Evolutionary conservation across 805 yeast species (phyloP).

Genomic region (Nakazawaea wyomingensis): DNA sequence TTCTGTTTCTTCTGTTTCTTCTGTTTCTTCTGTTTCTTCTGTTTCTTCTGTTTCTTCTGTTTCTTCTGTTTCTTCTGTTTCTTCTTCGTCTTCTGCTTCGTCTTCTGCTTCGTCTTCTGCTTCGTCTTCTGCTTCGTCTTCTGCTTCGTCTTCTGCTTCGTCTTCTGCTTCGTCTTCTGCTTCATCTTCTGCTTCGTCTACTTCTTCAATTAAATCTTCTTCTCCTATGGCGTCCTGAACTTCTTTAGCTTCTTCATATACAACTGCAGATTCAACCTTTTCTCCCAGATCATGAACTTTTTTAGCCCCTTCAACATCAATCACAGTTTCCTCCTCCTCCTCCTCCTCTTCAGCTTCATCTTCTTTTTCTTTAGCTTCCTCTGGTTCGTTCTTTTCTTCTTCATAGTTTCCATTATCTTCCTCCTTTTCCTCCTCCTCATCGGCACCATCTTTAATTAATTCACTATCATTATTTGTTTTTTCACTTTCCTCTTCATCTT

Average conservation of each 20-base stretch:
- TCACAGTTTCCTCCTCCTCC: slow-evolving; percentile 1
- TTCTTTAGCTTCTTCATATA: background rate
- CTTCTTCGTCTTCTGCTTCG: background rate
- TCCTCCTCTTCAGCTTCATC: slow-evolving; percentile 4
- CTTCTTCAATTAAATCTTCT: slow-evolving; percentile 2
- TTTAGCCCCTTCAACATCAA: slow-evolving; percentile 8
- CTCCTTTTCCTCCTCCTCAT: slow-evolving; percentile 4
- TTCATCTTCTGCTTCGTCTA: slow-evolving; percentile 4
- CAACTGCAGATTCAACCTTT: background rate
- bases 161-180: slow-evolving; percentile 1
- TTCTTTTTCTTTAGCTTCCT: slow-evolving; percentile 4
- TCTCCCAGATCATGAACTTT: background rate
- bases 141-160: background rate
- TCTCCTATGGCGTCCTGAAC: background rate
- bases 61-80: background rate
- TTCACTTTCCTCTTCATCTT: background rate
- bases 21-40: background rate
- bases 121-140: background rate
- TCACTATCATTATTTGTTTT: no score
- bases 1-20: background rate
- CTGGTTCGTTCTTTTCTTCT: slow-evolving; percentile 6
- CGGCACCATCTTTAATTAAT: slow-evolving; percentile 4
- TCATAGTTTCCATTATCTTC: slow-evolving; percentile 6
- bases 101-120: slow-evolving; percentile 1
- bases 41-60: background rate